These are phyloP conservation scores for Rostrohypoxylon terebratum DNA, from an alignment of 495 filamentous ascomycete species.

Conservation along the genomic window DNA sequence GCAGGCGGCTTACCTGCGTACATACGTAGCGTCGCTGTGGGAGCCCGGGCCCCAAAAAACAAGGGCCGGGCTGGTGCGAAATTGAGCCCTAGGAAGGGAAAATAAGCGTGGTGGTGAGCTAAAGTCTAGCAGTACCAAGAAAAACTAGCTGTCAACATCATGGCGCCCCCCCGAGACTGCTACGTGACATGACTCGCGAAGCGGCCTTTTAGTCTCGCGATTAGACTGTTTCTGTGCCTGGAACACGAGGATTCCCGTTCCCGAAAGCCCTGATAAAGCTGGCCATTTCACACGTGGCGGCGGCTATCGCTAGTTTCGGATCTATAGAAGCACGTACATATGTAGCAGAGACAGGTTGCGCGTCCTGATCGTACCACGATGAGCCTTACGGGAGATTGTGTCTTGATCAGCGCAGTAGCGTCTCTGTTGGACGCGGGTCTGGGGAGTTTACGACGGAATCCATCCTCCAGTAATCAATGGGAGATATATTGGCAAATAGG, in stretches of 20 bases:
- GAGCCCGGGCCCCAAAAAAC: not conserved
- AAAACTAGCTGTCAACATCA: not conserved
- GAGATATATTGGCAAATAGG: slow-evolving; percentile 24
- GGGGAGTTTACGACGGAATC: slow-evolving; percentile 29
- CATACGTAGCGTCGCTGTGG: slow-evolving; percentile 13
- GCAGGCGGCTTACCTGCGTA: slow-evolving; percentile 25
- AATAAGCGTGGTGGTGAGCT: slow-evolving; percentile 1
- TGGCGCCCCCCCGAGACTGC: not conserved
- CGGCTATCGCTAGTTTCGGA: slow-evolving; percentile 31
- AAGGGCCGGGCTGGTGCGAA: slow-evolving; percentile 18
- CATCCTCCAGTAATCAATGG: slow-evolving; percentile 35
- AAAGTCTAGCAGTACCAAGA: not conserved
- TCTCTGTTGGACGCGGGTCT: slow-evolving; percentile 17
- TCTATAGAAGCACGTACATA: not conserved
- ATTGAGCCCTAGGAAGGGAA: not conserved
- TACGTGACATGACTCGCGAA: slow-evolving; percentile 11
- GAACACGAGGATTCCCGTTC: slow-evolving; percentile 15
- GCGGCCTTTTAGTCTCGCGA: not conserved
- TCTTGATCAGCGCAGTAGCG: slow-evolving; percentile 28
- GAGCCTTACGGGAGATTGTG: slow-evolving; percentile 24
- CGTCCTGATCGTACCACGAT: slow-evolving; percentile 5
- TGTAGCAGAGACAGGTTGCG: slow-evolving; percentile 25
- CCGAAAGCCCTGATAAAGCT: slow-evolving; percentile 30
- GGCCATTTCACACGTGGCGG: slow-evolving; percentile 34
- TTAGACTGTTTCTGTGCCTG: slow-evolving; percentile 6